Evolutionary conservation across 164 flowering plant species (phyloP).

Genomic region (Taxillus chinensis): DNA sequence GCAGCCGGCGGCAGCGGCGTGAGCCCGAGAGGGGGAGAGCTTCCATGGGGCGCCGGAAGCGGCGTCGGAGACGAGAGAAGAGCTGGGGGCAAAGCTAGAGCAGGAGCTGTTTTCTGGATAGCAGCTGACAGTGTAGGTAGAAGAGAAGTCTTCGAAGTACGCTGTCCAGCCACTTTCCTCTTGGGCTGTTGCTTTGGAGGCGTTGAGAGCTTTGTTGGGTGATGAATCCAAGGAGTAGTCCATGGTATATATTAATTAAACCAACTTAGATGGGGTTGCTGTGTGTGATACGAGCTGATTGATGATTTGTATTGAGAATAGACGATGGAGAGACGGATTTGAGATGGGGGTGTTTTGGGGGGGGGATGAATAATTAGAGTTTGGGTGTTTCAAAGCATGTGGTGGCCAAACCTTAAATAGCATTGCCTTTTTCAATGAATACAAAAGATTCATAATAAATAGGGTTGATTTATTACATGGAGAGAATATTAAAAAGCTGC

Average conservation of each 20-base stretch:
- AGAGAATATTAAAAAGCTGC: too few species aligned
- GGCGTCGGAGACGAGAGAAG: not conserved
- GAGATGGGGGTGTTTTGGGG: too few species aligned
- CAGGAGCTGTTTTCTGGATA: not conserved
- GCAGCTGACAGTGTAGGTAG: not conserved
- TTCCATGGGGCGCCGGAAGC: not conserved
- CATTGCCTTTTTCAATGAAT: too few species aligned
- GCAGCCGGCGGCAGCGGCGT: not conserved
- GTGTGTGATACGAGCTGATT: too few species aligned
- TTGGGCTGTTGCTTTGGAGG: not conserved
- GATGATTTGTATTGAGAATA: too few species aligned
- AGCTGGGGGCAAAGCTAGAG: not conserved
- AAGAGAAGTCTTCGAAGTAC: not conserved
- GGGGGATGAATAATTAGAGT: too few species aligned
- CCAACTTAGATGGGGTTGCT: too few species aligned
- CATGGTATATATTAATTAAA: not conserved
- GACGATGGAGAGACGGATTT: too few species aligned
- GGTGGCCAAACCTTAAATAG: too few species aligned
- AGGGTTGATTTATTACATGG: too few species aligned
- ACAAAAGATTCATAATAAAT: too few species aligned
- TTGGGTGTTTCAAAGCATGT: too few species aligned
- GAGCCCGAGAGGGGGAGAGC: not conserved
- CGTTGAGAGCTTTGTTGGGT: not conserved
- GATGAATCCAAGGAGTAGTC: not conserved
- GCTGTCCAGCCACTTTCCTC: not conserved